These are phyloP conservation scores for Leishmania braziliensis DNA, from an alignment of 208 protist species.

Conservation along the genomic window DNA sequence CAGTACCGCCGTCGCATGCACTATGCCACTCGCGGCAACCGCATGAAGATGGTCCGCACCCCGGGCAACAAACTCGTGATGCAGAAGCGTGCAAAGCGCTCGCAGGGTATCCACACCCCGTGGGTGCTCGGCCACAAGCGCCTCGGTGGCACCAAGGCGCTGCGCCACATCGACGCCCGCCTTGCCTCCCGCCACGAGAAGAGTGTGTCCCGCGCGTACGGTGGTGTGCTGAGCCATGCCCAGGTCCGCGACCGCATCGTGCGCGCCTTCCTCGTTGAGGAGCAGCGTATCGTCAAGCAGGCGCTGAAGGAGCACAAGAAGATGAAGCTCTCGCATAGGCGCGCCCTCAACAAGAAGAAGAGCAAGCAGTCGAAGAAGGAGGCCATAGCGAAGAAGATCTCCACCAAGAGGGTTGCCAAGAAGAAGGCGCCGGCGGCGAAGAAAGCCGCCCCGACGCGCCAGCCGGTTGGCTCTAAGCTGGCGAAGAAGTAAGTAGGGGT, in stretches of 20 bases:
- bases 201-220: conserved; percentile 97
- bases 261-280: conserved; percentile 99
- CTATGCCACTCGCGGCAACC: conserved; percentile 78
- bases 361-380: conserved; percentile 51
- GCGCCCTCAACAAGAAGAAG: conserved; percentile 73
- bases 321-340: conserved; percentile 69
- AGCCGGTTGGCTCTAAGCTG: conserved; percentile 74
- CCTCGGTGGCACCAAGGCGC: conserved; percentile 90
- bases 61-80: conserved; percentile 93
- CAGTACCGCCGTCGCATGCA: conserved; percentile 83
- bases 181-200: conserved; percentile 92
- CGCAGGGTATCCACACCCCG: conserved; percentile 90
- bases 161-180: conserved; percentile 91
- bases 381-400: conserved; percentile 61
- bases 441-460: conserved; percentile 26
- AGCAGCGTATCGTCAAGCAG: conserved; percentile 98
- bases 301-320: conserved; percentile 76
- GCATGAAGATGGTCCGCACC: conserved; percentile 85
- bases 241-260: conserved; percentile 97
- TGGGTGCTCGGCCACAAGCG: conserved; percentile 93
- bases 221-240: conserved; percentile 94
- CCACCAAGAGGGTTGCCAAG: conserved; percentile 47
- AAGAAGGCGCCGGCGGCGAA: conserved; percentile 42
- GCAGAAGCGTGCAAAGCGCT: conserved; percentile 96
- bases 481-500: conserved; percentile 57